These are phyloP conservation scores for Pythium brassicae DNA, from an alignment of 352 stramenopile genomes.

Conservation along the genomic window DNA sequence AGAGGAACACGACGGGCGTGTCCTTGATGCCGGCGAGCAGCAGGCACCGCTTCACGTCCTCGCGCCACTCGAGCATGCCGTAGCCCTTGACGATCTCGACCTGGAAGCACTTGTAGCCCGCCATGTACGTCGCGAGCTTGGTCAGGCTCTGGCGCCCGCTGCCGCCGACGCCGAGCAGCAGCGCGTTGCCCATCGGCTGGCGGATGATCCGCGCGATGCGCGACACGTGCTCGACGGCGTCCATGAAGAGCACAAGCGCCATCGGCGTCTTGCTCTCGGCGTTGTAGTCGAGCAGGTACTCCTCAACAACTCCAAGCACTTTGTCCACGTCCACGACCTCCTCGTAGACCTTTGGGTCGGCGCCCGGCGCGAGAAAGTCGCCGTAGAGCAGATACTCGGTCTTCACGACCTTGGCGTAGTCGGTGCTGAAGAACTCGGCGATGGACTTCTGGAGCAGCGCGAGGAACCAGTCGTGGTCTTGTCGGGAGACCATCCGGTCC, in stretches of 20 bases:
- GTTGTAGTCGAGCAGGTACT: conserved; percentile 90
- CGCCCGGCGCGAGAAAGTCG: conserved; percentile 77
- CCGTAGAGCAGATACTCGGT: conserved; percentile 75
- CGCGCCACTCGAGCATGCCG: conserved; percentile 89
- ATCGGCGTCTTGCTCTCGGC: conserved; percentile 89
- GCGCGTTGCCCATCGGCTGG: conserved; percentile 84
- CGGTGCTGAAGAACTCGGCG: conserved; percentile 67
- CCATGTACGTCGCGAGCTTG: conserved; percentile 91
- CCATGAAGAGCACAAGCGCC: conserved; percentile 87
- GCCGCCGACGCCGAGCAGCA: conserved; percentile 91
- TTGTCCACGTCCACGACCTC: conserved; percentile 85
- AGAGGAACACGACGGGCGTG: conserved; percentile 90
- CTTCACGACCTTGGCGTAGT: conserved; percentile 78
- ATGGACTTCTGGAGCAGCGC: conserved; percentile 65
- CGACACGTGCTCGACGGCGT: conserved; percentile 83
- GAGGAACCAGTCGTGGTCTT: conserved; percentile 91
- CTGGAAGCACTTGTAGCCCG: conserved; percentile 91
- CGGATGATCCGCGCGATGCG: conserved; percentile 78
- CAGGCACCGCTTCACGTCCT: conserved; percentile 91
- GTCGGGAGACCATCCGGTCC: conserved; percentile 89
- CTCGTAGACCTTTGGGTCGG: conserved; percentile 85
- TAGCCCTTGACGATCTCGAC: conserved; percentile 96
- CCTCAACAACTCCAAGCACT: conserved; percentile 81
- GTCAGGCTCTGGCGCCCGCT: conserved; percentile 91
- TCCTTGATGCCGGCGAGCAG: conserved; percentile 90